Evolutionary conservation across 495 filamentous ascomycete genomes (phyloP).

Genomic region (Aspergillus funiculosus): DNA sequence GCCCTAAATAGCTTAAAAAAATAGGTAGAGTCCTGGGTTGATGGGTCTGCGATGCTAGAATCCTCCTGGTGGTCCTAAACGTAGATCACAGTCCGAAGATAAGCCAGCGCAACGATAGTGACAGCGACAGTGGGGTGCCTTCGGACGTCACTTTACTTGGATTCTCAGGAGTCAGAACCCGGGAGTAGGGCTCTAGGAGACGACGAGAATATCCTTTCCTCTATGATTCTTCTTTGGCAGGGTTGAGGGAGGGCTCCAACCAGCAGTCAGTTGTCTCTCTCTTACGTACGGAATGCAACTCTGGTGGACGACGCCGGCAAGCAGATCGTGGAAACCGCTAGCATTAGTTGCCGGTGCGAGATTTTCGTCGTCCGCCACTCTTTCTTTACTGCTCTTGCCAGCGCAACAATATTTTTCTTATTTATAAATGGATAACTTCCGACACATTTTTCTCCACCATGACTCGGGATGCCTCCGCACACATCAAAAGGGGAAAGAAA

Average conservation of each 20-base stretch:
- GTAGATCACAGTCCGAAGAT: no score
- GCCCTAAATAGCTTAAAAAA: no score
- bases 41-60: no score
- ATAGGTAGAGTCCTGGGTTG: no score
- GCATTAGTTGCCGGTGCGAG: constrained; percentile 10
- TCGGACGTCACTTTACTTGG: not conserved
- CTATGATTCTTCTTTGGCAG: not conserved
- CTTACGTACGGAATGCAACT: constrained; percentile 14
- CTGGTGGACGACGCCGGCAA: constrained; percentile 11
- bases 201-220: not conserved
- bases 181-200: not conserved
- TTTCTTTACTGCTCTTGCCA: constrained; percentile 4
- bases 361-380: constrained; percentile 14
- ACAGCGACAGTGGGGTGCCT: not conserved
- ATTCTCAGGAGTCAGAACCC: not conserved
- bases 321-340: constrained; percentile 4
- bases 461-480: no score
- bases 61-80: no score
- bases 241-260: constrained; percentile 6
- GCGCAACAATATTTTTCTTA: no score
- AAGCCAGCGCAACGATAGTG: no score
- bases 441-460: not conserved
- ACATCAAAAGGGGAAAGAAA: no score
- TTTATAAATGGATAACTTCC: not conserved
- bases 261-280: not conserved